Evolutionary conservation across 2,329 filamentous ascomycete species (phyloP).

Genomic region (Trichoderma atroviride): DNA sequence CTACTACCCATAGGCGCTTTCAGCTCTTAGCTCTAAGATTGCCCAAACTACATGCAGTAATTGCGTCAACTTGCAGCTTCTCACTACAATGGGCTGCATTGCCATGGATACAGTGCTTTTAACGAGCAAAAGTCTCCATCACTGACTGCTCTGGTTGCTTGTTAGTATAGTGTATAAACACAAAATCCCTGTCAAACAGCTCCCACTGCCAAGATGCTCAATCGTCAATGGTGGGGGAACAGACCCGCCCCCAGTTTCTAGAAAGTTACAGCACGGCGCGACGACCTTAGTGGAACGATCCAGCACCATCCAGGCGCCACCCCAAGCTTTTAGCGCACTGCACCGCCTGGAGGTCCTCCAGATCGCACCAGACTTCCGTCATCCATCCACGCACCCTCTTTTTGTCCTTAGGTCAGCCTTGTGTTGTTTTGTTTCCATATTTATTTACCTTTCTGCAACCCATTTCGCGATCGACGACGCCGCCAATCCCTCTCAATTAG

Average conservation of each 20-base stretch:
- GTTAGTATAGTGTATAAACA: neutral
- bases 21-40: neutral
- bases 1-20: neutral
- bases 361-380: neutral
- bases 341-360: neutral
- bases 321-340: neutral
- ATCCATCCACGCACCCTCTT: neutral
- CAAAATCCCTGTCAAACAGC: neutral
- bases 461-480: neutral
- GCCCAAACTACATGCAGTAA: too few relatives aligned
- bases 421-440: neutral
- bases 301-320: slow-evolving; percentile 1
- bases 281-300: slow-evolving; percentile 18
- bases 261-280: neutral
- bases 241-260: neutral
- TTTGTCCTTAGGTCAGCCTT: neutral
- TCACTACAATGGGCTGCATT: neutral
- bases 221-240: neutral
- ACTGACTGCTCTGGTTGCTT: neutral
- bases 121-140: neutral
- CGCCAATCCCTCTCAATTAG: neutral
- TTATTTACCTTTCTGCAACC: slow-evolving; percentile 6
- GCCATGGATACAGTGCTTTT: neutral
- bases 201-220: neutral
- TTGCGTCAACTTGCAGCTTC: neutral